Evolutionary conservation across 352 stramenopile genomes (phyloP).

Genomic region (Globisporangium polare): DNA sequence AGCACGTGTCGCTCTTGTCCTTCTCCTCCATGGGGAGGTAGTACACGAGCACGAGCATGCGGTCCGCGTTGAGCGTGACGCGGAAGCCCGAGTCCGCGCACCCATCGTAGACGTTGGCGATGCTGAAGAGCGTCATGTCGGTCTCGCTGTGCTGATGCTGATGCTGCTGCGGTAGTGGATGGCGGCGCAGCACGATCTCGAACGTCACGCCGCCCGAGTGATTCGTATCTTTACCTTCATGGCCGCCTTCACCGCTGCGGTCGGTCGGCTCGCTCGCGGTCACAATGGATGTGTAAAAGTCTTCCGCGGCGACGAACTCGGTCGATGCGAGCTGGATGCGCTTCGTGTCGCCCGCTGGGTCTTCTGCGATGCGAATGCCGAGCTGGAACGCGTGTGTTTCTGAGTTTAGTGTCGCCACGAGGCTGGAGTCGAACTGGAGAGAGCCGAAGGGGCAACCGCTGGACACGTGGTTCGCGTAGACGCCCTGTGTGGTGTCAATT

Average conservation of each 20-base stretch:
- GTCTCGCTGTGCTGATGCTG: slow-evolving; percentile 17
- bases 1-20: slow-evolving; percentile 35
- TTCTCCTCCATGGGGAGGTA: slow-evolving; percentile 44
- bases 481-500: not conserved
- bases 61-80: slow-evolving; percentile 51
- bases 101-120: slow-evolving; percentile 53
- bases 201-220: slow-evolving; percentile 46
- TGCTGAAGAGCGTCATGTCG: slow-evolving; percentile 72
- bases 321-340: slow-evolving; percentile 51
- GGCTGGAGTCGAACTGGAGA: slow-evolving; percentile 41
- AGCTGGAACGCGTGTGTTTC: slow-evolving; percentile 30
- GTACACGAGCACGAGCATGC: slow-evolving; percentile 59
- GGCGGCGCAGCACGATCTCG: slow-evolving; percentile 57
- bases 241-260: not conserved
- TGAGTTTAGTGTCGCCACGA: slow-evolving; percentile 27
- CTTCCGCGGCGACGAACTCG: slow-evolving; percentile 37
- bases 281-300: slow-evolving; percentile 43
- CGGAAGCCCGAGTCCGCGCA: slow-evolving; percentile 69
- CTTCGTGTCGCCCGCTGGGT: slow-evolving; percentile 24
- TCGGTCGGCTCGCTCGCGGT: not conserved
- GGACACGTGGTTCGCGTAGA: slow-evolving; percentile 24
- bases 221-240: not conserved
- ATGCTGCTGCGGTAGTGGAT: slow-evolving; percentile 5
- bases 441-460: slow-evolving; percentile 52
- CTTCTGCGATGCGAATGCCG: slow-evolving; percentile 34